These are phyloP conservation scores for Eucalyptus brandiana DNA, from an alignment of 345 rosid species.

Conservation along the genomic window DNA sequence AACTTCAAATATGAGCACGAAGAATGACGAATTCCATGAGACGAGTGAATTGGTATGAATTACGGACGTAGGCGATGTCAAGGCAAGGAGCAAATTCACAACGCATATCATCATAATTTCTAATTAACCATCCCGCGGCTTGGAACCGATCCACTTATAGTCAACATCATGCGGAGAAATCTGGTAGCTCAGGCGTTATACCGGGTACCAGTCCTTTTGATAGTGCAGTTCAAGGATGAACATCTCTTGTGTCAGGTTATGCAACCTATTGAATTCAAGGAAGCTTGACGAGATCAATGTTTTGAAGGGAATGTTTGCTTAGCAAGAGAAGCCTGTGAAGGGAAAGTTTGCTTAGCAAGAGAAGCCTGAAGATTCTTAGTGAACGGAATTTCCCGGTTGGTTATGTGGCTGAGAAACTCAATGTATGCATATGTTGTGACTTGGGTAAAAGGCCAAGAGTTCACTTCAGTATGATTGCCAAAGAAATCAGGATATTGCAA, in stretches of 20 bases:
- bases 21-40: background rate
- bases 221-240: constrained; percentile 49
- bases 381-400: accelerated
- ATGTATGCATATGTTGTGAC: too few species aligned
- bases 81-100: background rate
- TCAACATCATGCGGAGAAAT: constrained; percentile 73
- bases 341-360: background rate
- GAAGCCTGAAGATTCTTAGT: too few species aligned
- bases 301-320: constrained; percentile 8
- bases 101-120: background rate
- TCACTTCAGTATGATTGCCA: too few species aligned
- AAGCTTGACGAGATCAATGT: constrained; percentile 60
- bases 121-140: constrained; percentile 16
- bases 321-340: background rate
- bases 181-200: constrained; percentile 42
- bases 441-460: accelerated
- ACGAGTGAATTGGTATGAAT: background rate
- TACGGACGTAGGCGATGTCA: background rate
- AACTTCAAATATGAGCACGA: background rate
- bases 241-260: constrained; percentile 60
- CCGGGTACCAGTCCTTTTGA: constrained; percentile 41
- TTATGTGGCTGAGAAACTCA: too few species aligned
- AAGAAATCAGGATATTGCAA: too few species aligned
- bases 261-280: constrained; percentile 62
- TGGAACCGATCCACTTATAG: constrained; percentile 43